phyloP scores from a whole-genome alignment of 225 moss, liverwort and hornwort species.

The Climacium dendroides region DNA sequence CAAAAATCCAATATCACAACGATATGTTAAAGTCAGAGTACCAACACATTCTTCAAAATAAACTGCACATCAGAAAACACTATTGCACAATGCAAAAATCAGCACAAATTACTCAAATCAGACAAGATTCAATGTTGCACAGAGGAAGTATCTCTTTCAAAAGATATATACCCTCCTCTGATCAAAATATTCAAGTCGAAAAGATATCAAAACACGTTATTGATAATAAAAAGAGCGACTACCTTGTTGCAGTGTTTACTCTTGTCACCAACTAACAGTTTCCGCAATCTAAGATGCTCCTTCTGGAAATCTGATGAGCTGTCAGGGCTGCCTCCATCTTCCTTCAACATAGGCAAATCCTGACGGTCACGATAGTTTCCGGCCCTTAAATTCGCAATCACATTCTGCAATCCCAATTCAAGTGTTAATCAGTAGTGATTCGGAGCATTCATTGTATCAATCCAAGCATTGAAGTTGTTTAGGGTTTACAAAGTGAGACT shows the following conservation, averaged over 20 bases:
- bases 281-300: slow-evolving; percentile 76
- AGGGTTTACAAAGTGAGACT: background rate
- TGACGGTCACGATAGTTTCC: slow-evolving; percentile 57
- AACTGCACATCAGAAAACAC: background rate
- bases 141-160: background rate
- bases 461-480: background rate
- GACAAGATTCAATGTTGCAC: background rate
- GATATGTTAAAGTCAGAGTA: background rate
- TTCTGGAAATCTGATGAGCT: slow-evolving; percentile 60
- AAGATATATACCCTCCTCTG: background rate
- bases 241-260: slow-evolving; percentile 86
- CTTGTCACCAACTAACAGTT: slow-evolving; percentile 75
- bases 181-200: background rate
- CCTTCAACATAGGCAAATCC: slow-evolving; percentile 52
- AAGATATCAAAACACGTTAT: background rate
- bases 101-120: background rate
- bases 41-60: background rate
- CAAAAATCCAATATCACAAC: background rate
- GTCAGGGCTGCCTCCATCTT: slow-evolving; percentile 68
- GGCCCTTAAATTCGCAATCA: slow-evolving; percentile 45
- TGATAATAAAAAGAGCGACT: slow-evolving; percentile 16
- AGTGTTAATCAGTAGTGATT: background rate
- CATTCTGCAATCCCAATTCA: slow-evolving; percentile 6
- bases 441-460: background rate
- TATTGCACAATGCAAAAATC: background rate